Conservation (phyloP, 768 basidiomycete genomes). For the Mycena leptocephala region DNA sequence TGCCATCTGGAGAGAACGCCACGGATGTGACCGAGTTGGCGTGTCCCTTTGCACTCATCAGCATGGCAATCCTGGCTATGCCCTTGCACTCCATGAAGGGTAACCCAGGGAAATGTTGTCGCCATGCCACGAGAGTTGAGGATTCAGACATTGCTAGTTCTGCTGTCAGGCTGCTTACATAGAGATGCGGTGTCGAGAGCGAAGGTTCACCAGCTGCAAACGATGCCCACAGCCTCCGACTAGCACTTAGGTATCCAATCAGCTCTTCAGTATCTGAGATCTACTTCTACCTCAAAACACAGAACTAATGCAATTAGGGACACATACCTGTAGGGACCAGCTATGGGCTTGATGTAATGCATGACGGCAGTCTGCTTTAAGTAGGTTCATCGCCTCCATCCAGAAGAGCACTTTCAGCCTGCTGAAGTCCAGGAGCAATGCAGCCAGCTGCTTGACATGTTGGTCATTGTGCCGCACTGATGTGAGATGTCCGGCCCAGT, state of each 20-base stretch:
- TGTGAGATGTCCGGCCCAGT: constrained; percentile 14
- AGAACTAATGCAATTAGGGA: neutral
- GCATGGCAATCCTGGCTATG: neutral
- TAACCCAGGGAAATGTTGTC: neutral
- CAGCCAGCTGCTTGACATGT: neutral
- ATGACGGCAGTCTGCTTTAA: constrained; percentile 8
- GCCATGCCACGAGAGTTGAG: neutral
- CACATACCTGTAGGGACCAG: constrained; percentile 3
- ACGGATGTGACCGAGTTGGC: neutral
- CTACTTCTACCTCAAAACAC: neutral
- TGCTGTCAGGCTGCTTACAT: constrained; percentile 1
- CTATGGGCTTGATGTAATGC: constrained; percentile 10
- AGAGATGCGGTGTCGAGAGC: neutral
- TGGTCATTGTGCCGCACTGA: neutral
- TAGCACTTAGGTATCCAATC: neutral
- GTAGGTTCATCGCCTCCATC: constrained; percentile 13
- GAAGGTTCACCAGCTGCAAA: neutral
- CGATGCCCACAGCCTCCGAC: neutral
- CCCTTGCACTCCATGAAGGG: neutral
- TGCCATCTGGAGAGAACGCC: neutral
- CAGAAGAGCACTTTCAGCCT: constrained; percentile 3
- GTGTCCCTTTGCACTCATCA: neutral
- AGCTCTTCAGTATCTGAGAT: constrained; percentile 10
- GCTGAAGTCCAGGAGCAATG: neutral
- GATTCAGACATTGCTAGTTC: neutral